These are phyloP conservation scores for Russula abietina DNA, from an alignment of 768 basidiomycete genomes.

Conservation along the genomic window DNA sequence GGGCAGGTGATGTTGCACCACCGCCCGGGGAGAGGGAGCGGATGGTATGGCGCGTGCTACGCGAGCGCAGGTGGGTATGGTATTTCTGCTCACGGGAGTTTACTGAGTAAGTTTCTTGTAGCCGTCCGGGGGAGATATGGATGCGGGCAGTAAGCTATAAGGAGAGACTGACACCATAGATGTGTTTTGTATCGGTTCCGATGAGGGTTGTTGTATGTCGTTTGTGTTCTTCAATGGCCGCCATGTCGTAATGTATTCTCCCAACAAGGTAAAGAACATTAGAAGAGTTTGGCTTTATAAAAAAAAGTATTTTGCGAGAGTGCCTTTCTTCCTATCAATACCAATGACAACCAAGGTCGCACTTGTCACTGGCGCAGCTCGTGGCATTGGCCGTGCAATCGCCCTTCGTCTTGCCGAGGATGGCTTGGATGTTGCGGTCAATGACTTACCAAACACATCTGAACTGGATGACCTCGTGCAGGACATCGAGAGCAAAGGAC, in stretches of 20 bases:
- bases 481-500: constrained; percentile 14
- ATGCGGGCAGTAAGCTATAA: constrained; percentile 60
- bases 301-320: not conserved
- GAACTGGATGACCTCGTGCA: constrained; percentile 1
- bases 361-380: constrained; percentile 26
- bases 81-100: constrained; percentile 2
- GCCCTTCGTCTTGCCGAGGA: constrained; percentile 27
- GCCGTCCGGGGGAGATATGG: constrained; percentile 72
- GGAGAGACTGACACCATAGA: constrained; percentile 45
- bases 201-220: constrained; percentile 6
- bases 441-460: constrained; percentile 14
- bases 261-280: not conserved
- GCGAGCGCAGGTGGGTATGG: constrained; percentile 64
- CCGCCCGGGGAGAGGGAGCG: constrained; percentile 41
- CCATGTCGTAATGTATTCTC: not conserved
- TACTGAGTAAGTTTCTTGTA: constrained; percentile 28
- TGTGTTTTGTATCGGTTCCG: constrained; percentile 3
- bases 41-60: constrained; percentile 62
- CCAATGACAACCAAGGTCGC: constrained; percentile 19
- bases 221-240: not conserved
- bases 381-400: constrained; percentile 25
- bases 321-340: not conserved
- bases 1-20: constrained; percentile 40
- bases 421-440: constrained; percentile 24
- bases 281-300: not conserved